A percentile compares a stretch with the other conserved stretches of the same genome.
Conservation (phyloP, 805 yeast species). For the Starmerella floricola region DNA sequence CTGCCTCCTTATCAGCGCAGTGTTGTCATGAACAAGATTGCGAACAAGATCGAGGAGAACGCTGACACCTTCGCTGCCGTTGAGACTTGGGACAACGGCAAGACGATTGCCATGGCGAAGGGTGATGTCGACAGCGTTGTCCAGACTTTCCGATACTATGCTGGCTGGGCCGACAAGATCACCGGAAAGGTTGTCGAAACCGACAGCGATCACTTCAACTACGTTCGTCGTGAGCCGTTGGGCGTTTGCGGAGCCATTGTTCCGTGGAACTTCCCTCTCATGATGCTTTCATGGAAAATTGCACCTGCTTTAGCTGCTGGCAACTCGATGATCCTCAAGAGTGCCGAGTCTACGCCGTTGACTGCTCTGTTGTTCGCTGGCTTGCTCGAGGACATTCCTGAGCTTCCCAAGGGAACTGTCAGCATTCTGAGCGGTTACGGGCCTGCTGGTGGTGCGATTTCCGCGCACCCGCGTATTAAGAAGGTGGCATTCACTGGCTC, state of each 20-base stretch:
- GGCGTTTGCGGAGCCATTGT: conserved; percentile 59
- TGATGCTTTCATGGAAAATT: conserved; percentile 69
- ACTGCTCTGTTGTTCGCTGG: conserved; percentile 51
- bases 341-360: conserved; percentile 67
- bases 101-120: conserved; percentile 37
- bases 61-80: conserved; percentile 62
- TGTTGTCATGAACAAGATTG: conserved; percentile 51
- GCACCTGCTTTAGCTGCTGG: conserved; percentile 79
- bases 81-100: conserved; percentile 85
- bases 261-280: conserved; percentile 62
- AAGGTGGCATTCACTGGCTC: conserved; percentile 93
- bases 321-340: conserved; percentile 56
- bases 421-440: conserved; percentile 65
- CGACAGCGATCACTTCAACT: conserved; percentile 47
- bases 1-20: conserved; percentile 59
- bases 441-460: conserved; percentile 50
- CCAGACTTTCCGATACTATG: conserved; percentile 49
- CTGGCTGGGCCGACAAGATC: conserved; percentile 65
- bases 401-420: conserved; percentile 66
- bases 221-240: conserved; percentile 54
- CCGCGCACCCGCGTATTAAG: conserved; percentile 52
- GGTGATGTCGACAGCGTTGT: conserved; percentile 48
- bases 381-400: conserved; percentile 44
- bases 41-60: conserved; percentile 65
- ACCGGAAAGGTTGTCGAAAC: conserved; percentile 51